A percentile compares a stretch with the other conserved stretches of the same genome.
These are phyloP conservation scores for Chrysopogon serrulatus DNA, from an alignment of 176 grass and related monocot species.

Conservation along the genomic window DNA sequence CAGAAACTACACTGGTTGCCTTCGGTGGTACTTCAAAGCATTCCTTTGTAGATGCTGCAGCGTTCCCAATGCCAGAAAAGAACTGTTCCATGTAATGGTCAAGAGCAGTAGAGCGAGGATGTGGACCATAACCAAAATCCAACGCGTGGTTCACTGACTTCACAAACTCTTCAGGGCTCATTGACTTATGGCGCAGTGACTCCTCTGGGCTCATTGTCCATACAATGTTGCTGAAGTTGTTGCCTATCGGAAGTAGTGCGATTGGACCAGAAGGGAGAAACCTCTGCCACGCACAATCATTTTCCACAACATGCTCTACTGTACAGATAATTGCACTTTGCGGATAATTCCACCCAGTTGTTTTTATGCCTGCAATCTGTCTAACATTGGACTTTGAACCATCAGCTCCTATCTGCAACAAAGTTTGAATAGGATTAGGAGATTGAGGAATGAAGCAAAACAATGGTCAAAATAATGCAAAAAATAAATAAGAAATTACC, in stretches of 20 bases:
- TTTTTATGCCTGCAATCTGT: slow-evolving; percentile 70
- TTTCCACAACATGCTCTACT: slow-evolving; percentile 64
- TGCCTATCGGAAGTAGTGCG: slow-evolving; percentile 74
- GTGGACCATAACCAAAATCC: slow-evolving; percentile 73
- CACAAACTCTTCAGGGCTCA: slow-evolving; percentile 74
- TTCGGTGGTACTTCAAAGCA: slow-evolving; percentile 83
- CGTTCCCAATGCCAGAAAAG: slow-evolving; percentile 42
- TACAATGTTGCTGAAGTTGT: slow-evolving; percentile 94
- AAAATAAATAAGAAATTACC: slow-evolving; percentile 52
- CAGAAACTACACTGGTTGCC: slow-evolving; percentile 52
- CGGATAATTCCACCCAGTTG: slow-evolving; percentile 79
- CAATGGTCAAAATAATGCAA: neutral
- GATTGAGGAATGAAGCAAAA: slow-evolving; percentile 3
- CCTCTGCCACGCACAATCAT: slow-evolving; percentile 85
- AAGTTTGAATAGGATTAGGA: neutral
- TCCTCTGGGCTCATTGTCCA: slow-evolving; percentile 96
- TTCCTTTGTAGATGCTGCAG: slow-evolving; percentile 63
- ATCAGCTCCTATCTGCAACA: slow-evolving; percentile 81
- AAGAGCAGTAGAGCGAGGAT: slow-evolving; percentile 49
- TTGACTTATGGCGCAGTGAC: slow-evolving; percentile 54
- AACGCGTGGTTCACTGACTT: slow-evolving; percentile 72
- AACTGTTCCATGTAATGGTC: slow-evolving; percentile 62
- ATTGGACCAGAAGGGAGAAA: slow-evolving; percentile 94
- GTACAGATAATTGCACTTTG: slow-evolving; percentile 90
- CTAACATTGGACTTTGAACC: slow-evolving; percentile 86